Conservation (phyloP, 1,284 basidiomycete species). For the Cystobasidium sp. region DNA sequence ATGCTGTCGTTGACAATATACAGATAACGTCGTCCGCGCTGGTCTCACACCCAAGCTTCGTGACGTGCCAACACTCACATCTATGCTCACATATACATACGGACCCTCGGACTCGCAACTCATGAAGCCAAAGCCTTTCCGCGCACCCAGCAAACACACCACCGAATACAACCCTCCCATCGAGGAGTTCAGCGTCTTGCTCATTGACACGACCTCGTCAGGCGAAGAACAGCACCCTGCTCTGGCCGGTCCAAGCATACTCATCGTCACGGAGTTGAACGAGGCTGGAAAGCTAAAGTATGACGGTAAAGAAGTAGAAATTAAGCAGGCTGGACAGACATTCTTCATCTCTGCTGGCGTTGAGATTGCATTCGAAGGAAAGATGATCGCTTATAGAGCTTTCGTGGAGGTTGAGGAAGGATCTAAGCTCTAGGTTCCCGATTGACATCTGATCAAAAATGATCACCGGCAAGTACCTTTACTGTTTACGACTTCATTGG, state of each 20-base stretch:
- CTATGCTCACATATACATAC: conserved; percentile 83
- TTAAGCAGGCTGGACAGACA: conserved; percentile 71
- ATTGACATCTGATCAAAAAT: background rate
- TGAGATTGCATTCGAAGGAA: conserved; percentile 62
- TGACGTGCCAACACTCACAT: conserved; percentile 86
- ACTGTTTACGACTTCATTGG: background rate
- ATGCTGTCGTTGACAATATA: background rate
- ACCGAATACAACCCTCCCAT: conserved; percentile 92
- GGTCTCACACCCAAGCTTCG: conserved; percentile 96
- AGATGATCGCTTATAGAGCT: conserved; percentile 72
- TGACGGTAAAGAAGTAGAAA: conserved; percentile 54
- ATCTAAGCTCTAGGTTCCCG: conserved; percentile 10
- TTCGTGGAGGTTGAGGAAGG: conserved; percentile 62
- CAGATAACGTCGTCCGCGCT: conserved; percentile 96
- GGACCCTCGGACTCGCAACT: conserved; percentile 74
- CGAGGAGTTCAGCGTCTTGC: conserved; percentile 87
- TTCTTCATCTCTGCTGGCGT: conserved; percentile 80
- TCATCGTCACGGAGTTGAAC: conserved; percentile 73
- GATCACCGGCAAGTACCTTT: background rate
- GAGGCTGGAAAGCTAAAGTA: conserved; percentile 58
- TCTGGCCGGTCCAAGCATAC: conserved; percentile 82
- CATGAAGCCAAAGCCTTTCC: conserved; percentile 52
- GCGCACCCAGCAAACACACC: conserved; percentile 52
- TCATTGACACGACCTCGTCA: conserved; percentile 61
- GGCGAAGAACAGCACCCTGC: conserved; percentile 64